Evolutionary conservation across 2,329 filamentous ascomycete species (phyloP), one percentile per base, ranked within the genome.

Genomic region (Lojkania enalia): DNA sequence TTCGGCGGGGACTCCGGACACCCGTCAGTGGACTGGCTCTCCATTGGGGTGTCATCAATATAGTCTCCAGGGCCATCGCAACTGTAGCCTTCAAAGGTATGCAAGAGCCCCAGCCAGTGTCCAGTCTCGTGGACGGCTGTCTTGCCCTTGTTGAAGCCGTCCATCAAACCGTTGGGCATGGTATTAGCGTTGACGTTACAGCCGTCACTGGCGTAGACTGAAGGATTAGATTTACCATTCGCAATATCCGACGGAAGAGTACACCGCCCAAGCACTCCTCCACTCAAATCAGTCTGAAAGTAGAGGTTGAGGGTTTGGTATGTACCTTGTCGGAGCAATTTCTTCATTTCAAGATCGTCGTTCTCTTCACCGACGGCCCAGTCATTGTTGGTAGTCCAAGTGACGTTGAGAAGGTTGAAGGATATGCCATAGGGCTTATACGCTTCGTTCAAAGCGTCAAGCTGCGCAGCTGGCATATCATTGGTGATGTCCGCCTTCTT

Each of bases 261-360:
- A 67, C 80, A 83, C 40, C 77, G 77, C 2, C 80, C 80, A 2
- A 83, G 71, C 3, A 82, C 64, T 38, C 62, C 63, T 41, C 69
- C 68, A 4, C 58, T 45, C 19, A 83, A 71, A 44, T 82, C 71
- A 21, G 76, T 77, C 62, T 82, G 77, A 69, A 82, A 83, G 68
- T 82, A 83, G 47, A 84, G 69, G 61, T 84, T 84, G 25, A 83
- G 71, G 1, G 75, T 74, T 29, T 57, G 50, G 64, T 84, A 84
- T 29, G 62, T 75, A 39, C 81, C 80, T 46, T 73, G 67, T 16
- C 79, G 77, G 2, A 83, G 74, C 2, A 74, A 63, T 18, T 64
- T 60, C 61, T 83, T 83, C 76, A 82, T 79, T 11, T 45, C 54
- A 48, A 77, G 77, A 35, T 74, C 58, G 51, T 77, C 75, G 56